phyloP scores from a whole-genome alignment of 345 rosid species.

The Capsella bursapastoris region DNA sequence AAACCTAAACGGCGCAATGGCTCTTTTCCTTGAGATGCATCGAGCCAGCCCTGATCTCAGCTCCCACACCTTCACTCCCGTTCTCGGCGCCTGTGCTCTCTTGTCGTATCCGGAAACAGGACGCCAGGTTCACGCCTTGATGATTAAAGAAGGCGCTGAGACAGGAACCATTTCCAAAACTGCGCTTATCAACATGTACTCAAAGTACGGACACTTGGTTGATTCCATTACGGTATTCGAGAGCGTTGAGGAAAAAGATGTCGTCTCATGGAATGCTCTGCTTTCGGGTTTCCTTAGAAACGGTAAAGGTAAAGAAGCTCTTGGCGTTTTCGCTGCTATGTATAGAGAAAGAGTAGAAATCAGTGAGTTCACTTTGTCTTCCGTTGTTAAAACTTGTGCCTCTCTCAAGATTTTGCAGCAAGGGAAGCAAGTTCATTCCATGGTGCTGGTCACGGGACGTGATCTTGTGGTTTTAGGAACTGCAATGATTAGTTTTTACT shows the following conservation, averaged over 20 bases:
- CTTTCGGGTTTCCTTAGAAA: conserved; percentile 64
- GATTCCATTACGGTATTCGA: conserved; percentile 60
- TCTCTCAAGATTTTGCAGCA: conserved; percentile 53
- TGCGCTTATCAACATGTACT: conserved; percentile 73
- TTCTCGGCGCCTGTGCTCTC: conserved; percentile 64
- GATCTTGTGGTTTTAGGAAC: conserved; percentile 78
- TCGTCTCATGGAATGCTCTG: conserved; percentile 78
- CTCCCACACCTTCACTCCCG: conserved; percentile 69
- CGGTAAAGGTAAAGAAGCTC: conserved; percentile 59
- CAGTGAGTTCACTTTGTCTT: conserved; percentile 76
- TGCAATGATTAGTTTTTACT: conserved; percentile 73
- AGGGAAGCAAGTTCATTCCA: conserved; percentile 80
- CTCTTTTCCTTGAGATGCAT: conserved; percentile 54
- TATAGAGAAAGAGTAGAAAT: conserved; percentile 52
- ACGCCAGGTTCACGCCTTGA: conserved; percentile 72
- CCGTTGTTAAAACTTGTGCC: conserved; percentile 70
- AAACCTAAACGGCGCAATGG: conserved; percentile 56
- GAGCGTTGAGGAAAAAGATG: conserved; percentile 61
- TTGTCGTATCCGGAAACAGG: conserved; percentile 56
- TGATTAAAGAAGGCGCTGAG: conserved; percentile 64
- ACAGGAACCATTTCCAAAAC: conserved; percentile 65
- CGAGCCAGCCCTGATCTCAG: conserved; percentile 46
- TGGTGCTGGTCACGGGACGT: conserved; percentile 66
- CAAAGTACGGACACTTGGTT: conserved; percentile 55
- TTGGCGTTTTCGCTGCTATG: conserved; percentile 61